A percentile compares a stretch with the other conserved stretches of the same genome.
These are phyloP conservation scores for Pittosporum tobira DNA, from an alignment of 129 eudicot species.

Conservation along the genomic window DNA sequence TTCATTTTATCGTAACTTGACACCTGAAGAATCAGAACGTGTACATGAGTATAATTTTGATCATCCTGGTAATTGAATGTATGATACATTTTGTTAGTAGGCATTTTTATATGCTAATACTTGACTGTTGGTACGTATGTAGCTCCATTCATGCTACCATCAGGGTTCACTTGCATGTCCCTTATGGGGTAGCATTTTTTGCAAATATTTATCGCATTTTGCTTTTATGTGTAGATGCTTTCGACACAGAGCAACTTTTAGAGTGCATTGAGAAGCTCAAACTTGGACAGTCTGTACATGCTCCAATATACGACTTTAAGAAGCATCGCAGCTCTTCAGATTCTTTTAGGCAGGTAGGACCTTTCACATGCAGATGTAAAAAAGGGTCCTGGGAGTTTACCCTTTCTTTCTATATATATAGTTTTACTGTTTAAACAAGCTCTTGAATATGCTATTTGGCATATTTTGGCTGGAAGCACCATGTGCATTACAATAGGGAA, in stretches of 20 bases:
- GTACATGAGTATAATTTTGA: conserved; percentile 90
- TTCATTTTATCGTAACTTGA: conserved; percentile 86
- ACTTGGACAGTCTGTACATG: conserved; percentile 67
- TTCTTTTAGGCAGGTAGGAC: conserved; percentile 70
- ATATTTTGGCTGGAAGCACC: no score
- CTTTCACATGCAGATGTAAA: conserved; percentile 9
- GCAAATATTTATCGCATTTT: not conserved
- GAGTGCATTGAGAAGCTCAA: conserved; percentile 66
- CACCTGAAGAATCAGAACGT: conserved; percentile 65
- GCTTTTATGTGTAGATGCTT: conserved; percentile 65
- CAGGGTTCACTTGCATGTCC: not conserved
- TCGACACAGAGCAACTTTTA: conserved; percentile 89
- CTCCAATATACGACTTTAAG: conserved; percentile 86
- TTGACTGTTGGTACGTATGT: not conserved
- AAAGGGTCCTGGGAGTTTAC: not conserved
- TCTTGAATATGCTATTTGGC: no score
- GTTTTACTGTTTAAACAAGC: no score
- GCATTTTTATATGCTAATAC: not conserved
- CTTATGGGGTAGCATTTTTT: not conserved
- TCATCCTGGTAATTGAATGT: conserved; percentile 70
- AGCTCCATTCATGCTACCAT: conserved; percentile 2
- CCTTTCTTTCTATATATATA: not conserved
- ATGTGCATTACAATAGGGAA: no score
- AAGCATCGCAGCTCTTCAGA: conserved; percentile 68
- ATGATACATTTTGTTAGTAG: not conserved